Evolutionary conservation across 208 protist genomes (phyloP), one percentile per base, ranked within the genome.

Genomic region (Leptomonas seymouri): DNA sequence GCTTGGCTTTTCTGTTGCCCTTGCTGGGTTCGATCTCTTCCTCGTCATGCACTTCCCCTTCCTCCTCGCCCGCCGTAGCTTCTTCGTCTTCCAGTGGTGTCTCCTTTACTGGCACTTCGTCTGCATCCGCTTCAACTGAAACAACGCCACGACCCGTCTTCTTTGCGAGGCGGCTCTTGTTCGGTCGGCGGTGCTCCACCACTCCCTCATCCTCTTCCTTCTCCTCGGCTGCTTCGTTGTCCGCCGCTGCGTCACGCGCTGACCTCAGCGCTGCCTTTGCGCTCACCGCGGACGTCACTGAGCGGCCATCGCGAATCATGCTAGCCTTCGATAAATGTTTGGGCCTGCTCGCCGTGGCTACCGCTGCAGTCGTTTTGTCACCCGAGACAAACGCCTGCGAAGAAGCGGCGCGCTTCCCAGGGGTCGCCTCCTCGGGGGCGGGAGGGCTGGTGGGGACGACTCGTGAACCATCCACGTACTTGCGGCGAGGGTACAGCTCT

Each of bases 401-500:
- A 31, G 58, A 27, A 9, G 44, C 65, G 2, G 25, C 5, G 0
- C 3, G 11, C 53, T 50, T 42, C 28, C 41, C 11, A 30, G 48
- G 8, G 21, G 51, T 18, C 18, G n/a, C 58, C 2, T 20, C 39
- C 4, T 42, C 58, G 0, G 44, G 1, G 42, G 34, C 27, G 23
- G 76, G 4, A 3, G 50, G 44, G 20, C 18, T 48, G 1, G 68
- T 62, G 8, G 50, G 25, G 7, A 64, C 67, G 14, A 87, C 27
- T 2, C 79, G 81, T 15, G 80, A 57, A n/a, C 74, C 68, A n/a
- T 85, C 80, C n/a, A 65, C 77, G 65, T 90, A 92, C 59, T 85
- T 86, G 68, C 86, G 83, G 14, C 89, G 73, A 28, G 89, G 86
- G 71, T 84, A 72, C 15, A 86, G 55, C 72, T 93, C 85, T 25